phyloP scores from a whole-genome alignment of 2,329 filamentous ascomycete genomes.

The Sporothrix pallida region DNA sequence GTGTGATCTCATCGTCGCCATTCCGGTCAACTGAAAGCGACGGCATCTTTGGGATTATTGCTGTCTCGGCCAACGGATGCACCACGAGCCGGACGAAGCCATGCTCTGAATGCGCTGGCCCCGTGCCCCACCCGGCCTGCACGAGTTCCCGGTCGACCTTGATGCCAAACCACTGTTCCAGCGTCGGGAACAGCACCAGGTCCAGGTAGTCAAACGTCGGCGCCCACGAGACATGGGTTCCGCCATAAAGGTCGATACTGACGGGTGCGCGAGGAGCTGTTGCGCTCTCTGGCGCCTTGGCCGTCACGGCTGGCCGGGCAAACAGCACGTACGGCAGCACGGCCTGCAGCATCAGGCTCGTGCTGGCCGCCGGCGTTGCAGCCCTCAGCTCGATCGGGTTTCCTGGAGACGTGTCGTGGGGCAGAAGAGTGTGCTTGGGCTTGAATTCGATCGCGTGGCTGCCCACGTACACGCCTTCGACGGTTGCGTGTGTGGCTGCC shows the following conservation, averaged over 20 bases:
- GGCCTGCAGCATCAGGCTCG: constrained; percentile 64
- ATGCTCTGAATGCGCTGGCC: constrained; percentile 44
- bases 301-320: constrained; percentile 45
- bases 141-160: constrained; percentile 53
- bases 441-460: constrained; percentile 57
- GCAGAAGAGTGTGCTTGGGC: constrained; percentile 42
- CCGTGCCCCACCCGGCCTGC: constrained; percentile 58
- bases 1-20: not conserved
- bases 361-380: constrained; percentile 58
- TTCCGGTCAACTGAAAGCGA: not conserved
- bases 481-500: constrained; percentile 56
- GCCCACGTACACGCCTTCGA: constrained; percentile 58
- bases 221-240: constrained; percentile 64
- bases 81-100: constrained; percentile 57
- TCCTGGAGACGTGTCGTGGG: not conserved
- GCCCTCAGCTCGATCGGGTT: constrained; percentile 48
- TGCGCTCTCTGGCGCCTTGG: not conserved
- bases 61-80: constrained; percentile 41
- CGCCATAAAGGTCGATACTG: constrained; percentile 59
- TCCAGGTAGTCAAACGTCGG: constrained; percentile 67
- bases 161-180: constrained; percentile 59
- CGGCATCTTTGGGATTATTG: constrained; percentile 20
- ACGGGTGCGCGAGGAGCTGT: constrained; percentile 49
- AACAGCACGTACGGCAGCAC: constrained; percentile 65
- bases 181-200: constrained; percentile 62